Conservation (phyloP, 768 basidiomycete species). For the Russula ochroleuca region DNA sequence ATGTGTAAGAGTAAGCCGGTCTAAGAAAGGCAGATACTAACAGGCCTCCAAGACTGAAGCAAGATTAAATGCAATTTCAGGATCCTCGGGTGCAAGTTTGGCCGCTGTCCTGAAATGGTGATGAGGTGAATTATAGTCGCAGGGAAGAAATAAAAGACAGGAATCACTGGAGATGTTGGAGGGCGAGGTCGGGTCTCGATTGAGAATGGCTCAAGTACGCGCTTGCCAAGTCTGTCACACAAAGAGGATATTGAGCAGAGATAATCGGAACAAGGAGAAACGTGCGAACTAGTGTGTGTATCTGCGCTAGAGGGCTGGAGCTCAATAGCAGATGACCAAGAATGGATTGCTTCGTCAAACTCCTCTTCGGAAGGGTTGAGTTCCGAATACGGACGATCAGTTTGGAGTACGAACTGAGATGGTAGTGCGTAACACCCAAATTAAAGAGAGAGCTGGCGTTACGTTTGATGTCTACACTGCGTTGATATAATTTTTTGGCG, state of each 20-base stretch:
- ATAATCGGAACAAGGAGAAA: conserved; percentile 18
- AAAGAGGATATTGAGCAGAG: conserved; percentile 28
- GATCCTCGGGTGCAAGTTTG: conserved; percentile 81
- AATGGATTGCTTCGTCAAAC: conserved; percentile 77
- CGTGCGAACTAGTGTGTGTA: conserved; percentile 73
- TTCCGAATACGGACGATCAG: conserved; percentile 1
- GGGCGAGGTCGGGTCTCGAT: conserved; percentile 78
- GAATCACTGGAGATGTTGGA: conserved; percentile 73
- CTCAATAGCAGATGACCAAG: conserved; percentile 81
- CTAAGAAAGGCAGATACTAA: conserved; percentile 35
- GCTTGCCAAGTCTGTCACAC: conserved; percentile 68
- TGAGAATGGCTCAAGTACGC: conserved; percentile 81
- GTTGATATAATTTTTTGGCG: conserved; percentile 71
- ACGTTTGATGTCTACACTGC: conserved; percentile 75
- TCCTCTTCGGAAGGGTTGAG: conserved; percentile 52
- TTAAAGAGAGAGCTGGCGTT: conserved; percentile 83
- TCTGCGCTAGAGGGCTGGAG: conserved; percentile 81
- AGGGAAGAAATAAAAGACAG: conserved; percentile 27
- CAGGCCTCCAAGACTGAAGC: conserved; percentile 89
- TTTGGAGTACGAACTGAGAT: conserved; percentile 58
- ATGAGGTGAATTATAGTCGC: conserved; percentile 31
- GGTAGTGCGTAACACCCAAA: conserved; percentile 84
- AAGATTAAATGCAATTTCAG: conserved; percentile 88
- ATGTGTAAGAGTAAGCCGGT: conserved; percentile 9
- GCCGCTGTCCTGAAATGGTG: conserved; percentile 60